Evolutionary conservation across 176 grass and related monocot species (phyloP).

Genomic region (Hordeum marinum): DNA sequence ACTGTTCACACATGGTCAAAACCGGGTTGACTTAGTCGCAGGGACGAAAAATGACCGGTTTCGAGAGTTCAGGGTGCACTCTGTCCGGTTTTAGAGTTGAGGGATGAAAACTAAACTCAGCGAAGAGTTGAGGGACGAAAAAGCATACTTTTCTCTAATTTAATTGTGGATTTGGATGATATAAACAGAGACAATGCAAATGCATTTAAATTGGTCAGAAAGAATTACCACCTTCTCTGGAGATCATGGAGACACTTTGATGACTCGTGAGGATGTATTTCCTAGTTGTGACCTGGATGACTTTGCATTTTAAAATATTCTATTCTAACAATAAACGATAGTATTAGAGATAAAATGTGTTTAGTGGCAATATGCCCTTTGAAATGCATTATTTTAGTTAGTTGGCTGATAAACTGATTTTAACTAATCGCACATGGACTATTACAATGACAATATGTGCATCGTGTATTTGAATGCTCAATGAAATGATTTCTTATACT

Average conservation of each 20-base stretch:
- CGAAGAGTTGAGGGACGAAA: too few species aligned
- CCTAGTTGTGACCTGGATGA: background rate
- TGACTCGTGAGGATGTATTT: background rate
- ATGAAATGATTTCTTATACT: constrained; percentile 15
- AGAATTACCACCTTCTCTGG: background rate
- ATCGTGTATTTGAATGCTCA: background rate
- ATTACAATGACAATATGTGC: background rate
- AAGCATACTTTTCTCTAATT: too few species aligned
- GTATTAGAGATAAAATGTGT: background rate
- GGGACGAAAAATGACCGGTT: too few species aligned
- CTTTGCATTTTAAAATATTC: background rate
- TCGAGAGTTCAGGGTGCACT: too few species aligned
- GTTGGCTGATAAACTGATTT: background rate
- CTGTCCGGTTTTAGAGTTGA: too few species aligned
- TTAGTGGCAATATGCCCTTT: background rate
- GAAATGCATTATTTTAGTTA: background rate
- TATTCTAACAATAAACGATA: background rate
- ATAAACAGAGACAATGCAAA: background rate
- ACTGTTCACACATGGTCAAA: too few species aligned
- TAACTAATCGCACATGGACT: background rate
- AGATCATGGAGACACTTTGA: background rate
- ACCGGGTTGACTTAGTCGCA: too few species aligned
- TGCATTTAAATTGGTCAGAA: background rate
- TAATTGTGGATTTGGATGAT: background rate
- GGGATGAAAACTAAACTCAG: too few species aligned